phyloP scores from a whole-genome alignment of 2,329 filamentous ascomycete genomes.

The Penicillium sp. region DNA sequence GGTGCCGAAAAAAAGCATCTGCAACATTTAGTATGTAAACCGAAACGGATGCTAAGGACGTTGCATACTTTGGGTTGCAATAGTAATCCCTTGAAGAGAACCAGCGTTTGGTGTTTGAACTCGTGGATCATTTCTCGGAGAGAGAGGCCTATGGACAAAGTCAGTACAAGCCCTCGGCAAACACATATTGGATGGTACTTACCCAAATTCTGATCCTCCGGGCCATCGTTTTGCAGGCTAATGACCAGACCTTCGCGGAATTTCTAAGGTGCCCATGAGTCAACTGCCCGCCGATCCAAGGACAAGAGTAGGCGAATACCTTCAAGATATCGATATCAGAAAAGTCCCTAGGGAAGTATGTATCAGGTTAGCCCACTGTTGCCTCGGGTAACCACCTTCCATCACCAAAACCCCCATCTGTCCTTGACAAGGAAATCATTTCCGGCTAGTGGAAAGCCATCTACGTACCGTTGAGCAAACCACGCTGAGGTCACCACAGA shows the following conservation, averaged over 20 bases:
- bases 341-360: constrained; percentile 61
- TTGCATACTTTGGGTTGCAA: constrained; percentile 79
- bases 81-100: constrained; percentile 88
- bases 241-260: constrained; percentile 81
- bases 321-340: constrained; percentile 82
- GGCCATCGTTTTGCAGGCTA: constrained; percentile 58
- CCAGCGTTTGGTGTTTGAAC: constrained; percentile 90
- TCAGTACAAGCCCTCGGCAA: constrained; percentile 8
- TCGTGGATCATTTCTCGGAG: constrained; percentile 87
- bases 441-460: background rate
- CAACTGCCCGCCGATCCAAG: background rate
- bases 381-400: background rate
- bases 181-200: constrained; percentile 37
- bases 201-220: constrained; percentile 83
- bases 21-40: constrained; percentile 12
- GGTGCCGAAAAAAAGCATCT: constrained; percentile 99
- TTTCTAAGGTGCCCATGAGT: constrained; percentile 48
- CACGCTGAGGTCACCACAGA: constrained; percentile 89
- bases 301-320: constrained; percentile 31
- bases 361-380: constrained; percentile 1
- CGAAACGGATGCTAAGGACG: background rate
- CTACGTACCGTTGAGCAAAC: constrained; percentile 74
- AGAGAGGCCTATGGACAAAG: constrained; percentile 53
- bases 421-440: background rate
- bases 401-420: background rate